Base-by-base conservation (phyloP, 129 eudicot genomes). In the Centrapalus pauciflorus region DNA sequence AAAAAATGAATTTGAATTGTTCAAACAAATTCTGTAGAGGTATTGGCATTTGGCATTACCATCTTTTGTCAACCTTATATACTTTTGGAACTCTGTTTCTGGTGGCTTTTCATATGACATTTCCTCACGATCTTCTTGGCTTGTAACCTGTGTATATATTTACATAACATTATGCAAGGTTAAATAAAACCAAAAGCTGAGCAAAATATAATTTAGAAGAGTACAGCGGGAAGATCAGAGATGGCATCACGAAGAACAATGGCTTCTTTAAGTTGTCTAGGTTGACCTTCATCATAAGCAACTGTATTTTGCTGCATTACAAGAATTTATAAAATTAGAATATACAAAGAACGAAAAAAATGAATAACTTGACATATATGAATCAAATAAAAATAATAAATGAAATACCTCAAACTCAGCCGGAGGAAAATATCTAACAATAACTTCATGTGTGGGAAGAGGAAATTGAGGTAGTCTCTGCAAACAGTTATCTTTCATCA, bases 191-290 rank as follows among this genome's bases (percentile, higher is more conserved):
- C 3, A 64, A 52, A 52, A 54, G 57, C 30, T 4, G 30, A 60
- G 19, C 23, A 61, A 69, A 63, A n/a, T 49, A 46, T 71, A 24
- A 17, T 17, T 5, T 3, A 30, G 46, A 51, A 73, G 21, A 76
- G 28, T 87, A 91, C 98, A 59, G 81, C 49, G 45, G 98, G 98
- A 62, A 91, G 96, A 73, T 91, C 98, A 66, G 96, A 87, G 63
- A 91, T 87, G 26, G 98, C 89, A 77, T 85, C 98, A 43, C 84
- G 85, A 38, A 91, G 88, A 67, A 87, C 69, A 54, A 80, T 54
- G 58, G 88, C 87, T 32, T 83, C 73, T 80, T 88, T 83, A 50
- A 91, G 83, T 12, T 78, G 51, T 56, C 84, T 95, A 41, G 90
- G 79, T 80, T 85, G 96, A 40, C 95, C 98, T 75, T 91, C 96